These are phyloP conservation scores for Lichtheimia hyalospora DNA, from an alignment of 371 early-diverging fungal genomes.

Conservation along the genomic window DNA sequence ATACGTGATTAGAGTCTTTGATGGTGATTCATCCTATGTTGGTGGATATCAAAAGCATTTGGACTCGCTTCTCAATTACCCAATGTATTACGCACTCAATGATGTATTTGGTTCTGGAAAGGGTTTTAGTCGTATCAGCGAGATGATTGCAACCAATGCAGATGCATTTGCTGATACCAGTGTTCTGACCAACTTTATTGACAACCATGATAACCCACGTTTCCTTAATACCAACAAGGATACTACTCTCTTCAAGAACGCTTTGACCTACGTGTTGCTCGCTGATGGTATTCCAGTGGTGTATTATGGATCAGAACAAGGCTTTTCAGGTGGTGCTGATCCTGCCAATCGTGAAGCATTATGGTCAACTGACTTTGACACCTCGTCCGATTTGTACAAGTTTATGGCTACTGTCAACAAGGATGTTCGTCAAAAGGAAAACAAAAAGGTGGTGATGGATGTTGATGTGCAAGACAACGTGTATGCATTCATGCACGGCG, in stretches of 20 bases:
- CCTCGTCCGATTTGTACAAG: slow-evolving; percentile 18
- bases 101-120: slow-evolving; percentile 19
- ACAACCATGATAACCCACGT: slow-evolving; percentile 43
- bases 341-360: slow-evolving; percentile 37
- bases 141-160: slow-evolving; percentile 7
- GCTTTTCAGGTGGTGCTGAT: slow-evolving; percentile 33
- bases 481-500: slow-evolving; percentile 26
- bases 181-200: slow-evolving; percentile 39
- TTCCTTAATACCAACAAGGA: slow-evolving; percentile 32
- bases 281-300: slow-evolving; percentile 35
- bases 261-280: slow-evolving; percentile 29
- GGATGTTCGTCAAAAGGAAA: slow-evolving; percentile 14
- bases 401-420: slow-evolving; percentile 17
- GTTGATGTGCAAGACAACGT: slow-evolving; percentile 14
- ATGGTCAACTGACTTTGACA: slow-evolving; percentile 28
- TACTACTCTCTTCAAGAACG: slow-evolving; percentile 30
- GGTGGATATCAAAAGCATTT: slow-evolving; percentile 22
- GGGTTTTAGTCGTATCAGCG: slow-evolving; percentile 22
- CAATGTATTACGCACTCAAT: slow-evolving; percentile 22
- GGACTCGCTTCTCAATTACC: slow-evolving; percentile 29
- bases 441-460: slow-evolving; percentile 5
- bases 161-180: slow-evolving; percentile 19
- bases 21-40: slow-evolving; percentile 23
- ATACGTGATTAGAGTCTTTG: slow-evolving; percentile 13
- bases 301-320: slow-evolving; percentile 47